Percentiles rank a stretch among this genome's conserved stretches.
Evolutionary conservation across 2,329 filamentous ascomycete species (phyloP).

Genomic region (Fusarium guadeloupense): DNA sequence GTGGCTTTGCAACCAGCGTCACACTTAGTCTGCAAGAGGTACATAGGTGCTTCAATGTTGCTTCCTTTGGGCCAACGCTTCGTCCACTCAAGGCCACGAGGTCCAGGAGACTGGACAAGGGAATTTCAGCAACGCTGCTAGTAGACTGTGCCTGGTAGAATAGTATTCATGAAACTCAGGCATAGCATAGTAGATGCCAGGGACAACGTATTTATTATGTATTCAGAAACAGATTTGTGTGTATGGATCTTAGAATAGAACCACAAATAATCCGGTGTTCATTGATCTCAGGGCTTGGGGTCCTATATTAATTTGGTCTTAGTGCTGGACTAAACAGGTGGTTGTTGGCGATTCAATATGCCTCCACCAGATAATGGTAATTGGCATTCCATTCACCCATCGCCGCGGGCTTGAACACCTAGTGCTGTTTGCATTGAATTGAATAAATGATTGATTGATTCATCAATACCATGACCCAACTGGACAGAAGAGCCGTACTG

Average conservation of each 20-base stretch:
- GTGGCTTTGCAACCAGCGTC: constrained; percentile 20
- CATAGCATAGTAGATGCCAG: too few relatives aligned
- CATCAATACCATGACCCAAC: constrained; percentile 23
- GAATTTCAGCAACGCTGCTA: too few relatives aligned
- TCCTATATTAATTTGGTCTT: too few relatives aligned
- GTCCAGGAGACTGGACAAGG: constrained; percentile 40
- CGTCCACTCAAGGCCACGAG: constrained; percentile 21
- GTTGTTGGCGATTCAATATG: constrained; percentile 26
- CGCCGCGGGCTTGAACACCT: background rate
- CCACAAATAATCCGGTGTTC: too few relatives aligned
- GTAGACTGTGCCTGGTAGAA: too few relatives aligned
- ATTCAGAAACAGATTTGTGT: too few relatives aligned
- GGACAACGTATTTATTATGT: too few relatives aligned
- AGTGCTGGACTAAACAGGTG: constrained; percentile 9
- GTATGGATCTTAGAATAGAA: too few relatives aligned
- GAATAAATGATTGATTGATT: constrained; percentile 7
- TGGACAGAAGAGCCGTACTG: constrained; percentile 11
- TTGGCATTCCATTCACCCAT: constrained; percentile 30
- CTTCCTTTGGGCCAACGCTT: constrained; percentile 30
- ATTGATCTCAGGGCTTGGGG: too few relatives aligned
- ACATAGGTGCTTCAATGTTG: background rate
- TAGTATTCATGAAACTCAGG: too few relatives aligned
- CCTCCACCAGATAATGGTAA: constrained; percentile 26
- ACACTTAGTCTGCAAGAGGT: constrained; percentile 20
- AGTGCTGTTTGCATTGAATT: background rate